A percentile compares a stretch with the other conserved stretches of the same genome.
phyloP scores from a whole-genome alignment of 441 rosid genomes.

The Gossypium davidsonii region DNA sequence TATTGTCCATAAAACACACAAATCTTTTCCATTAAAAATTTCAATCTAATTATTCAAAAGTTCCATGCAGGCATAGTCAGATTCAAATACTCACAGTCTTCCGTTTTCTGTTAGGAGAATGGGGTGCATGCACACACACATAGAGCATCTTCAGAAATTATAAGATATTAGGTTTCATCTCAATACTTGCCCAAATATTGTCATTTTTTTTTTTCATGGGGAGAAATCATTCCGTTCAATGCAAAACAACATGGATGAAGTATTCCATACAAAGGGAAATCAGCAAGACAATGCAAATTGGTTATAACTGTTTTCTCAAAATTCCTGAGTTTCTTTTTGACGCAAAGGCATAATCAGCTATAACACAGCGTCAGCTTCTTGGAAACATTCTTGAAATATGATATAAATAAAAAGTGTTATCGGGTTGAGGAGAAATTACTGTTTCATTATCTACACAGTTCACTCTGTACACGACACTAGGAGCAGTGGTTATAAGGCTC shows the following conservation, averaged over 20 bases:
- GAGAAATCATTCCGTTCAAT: neutral
- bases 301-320: neutral
- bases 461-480: slow-evolving; percentile 96
- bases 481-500: slow-evolving; percentile 95
- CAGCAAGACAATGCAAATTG: slow-evolving; percentile 8
- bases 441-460: slow-evolving; percentile 58
- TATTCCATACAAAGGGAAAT: neutral
- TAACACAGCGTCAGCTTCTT: slow-evolving; percentile 7
- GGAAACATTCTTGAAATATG: slow-evolving; percentile 6
- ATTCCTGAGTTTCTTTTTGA: slow-evolving; percentile 6
- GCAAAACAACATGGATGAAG: neutral
- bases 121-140: neutral
- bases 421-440: slow-evolving; percentile 56
- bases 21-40: neutral
- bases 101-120: neutral
- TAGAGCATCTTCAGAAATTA: neutral
- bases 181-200: neutral
- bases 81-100: neutral
- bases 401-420: slow-evolving; percentile 4
- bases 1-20: neutral
- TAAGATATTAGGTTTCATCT: neutral
- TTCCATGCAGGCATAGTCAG: neutral
- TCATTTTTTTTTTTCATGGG: neutral
- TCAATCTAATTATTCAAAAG: neutral
- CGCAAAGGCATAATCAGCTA: slow-evolving; percentile 5